phyloP scores from a whole-genome alignment of 352 stramenopile species.

The Globisporangium ultimum region DNA sequence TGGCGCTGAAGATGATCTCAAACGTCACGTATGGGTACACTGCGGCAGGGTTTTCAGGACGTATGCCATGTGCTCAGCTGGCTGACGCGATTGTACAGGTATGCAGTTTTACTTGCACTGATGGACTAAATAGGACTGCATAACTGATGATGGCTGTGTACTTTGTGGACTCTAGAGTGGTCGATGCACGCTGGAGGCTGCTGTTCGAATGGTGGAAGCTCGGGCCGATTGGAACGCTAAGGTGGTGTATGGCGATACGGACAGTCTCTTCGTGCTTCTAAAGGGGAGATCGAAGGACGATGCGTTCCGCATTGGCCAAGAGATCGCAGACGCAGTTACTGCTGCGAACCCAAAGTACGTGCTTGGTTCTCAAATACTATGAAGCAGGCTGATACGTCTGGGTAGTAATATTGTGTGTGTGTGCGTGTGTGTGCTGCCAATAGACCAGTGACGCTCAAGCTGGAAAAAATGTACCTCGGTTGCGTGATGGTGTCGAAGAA shows the following conservation, averaged over 20 bases:
- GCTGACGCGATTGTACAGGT: conserved; percentile 98
- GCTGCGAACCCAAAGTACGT: conserved; percentile 77
- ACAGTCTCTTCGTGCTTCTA: conserved; percentile 98
- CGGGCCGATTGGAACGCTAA: conserved; percentile 80
- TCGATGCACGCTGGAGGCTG: conserved; percentile 91
- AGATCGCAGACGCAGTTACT: conserved; percentile 88
- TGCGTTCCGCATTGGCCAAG: conserved; percentile 93
- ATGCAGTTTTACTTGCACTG: neutral
- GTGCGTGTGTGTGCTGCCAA: neutral
- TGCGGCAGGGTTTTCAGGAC: conserved; percentile 96
- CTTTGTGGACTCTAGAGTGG: conserved; percentile 37
- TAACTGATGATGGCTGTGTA: neutral
- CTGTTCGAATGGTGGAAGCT: conserved; percentile 90
- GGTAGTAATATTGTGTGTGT: neutral
- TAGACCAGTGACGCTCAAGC: conserved; percentile 76
- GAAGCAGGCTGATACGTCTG: neutral
- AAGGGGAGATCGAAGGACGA: conserved; percentile 90
- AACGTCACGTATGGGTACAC: conserved; percentile 99
- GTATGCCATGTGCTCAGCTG: conserved; percentile 95
- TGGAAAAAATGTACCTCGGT: conserved; percentile 93
- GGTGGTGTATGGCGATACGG: conserved; percentile 97
- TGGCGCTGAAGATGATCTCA: conserved; percentile 98
- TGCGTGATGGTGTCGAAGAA: conserved; percentile 95
- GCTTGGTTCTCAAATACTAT: neutral
- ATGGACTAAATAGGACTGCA: neutral